Percentiles rank a stretch among this genome's conserved stretches.
phyloP scores from a whole-genome alignment of 257 asterid genomes.

The Prunella vulgaris region DNA sequence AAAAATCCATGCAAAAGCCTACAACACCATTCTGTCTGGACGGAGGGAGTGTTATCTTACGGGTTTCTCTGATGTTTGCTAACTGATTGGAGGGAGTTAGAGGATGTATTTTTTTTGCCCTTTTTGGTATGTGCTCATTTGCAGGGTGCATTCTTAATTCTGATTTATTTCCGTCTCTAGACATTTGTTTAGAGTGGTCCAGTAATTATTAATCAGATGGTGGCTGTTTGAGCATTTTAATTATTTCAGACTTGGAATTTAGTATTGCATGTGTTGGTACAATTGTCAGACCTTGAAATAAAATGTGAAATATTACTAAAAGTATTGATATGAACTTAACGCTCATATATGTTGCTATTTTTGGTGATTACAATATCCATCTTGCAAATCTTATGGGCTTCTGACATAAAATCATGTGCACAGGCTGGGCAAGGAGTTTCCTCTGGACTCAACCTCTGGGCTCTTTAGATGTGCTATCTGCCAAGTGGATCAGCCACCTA shows the following conservation, averaged over 20 bases:
- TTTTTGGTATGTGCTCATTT: not conserved
- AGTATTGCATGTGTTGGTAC: not conserved
- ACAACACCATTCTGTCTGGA: too few species aligned
- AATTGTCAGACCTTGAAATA: not conserved
- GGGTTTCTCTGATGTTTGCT: not conserved
- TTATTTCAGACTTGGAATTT: not conserved
- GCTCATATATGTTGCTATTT: not conserved
- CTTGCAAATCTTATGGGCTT: not conserved
- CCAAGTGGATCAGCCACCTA: constrained; percentile 82
- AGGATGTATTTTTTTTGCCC: not conserved
- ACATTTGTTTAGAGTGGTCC: not conserved
- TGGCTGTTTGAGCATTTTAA: not conserved
- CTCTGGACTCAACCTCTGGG: constrained; percentile 71
- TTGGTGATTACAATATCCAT: not conserved
- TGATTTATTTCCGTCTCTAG: not conserved
- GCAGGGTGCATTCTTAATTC: not conserved
- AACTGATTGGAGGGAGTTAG: not conserved
- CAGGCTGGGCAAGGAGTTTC: constrained; percentile 94
- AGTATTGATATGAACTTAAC: not conserved
- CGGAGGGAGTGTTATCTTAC: too few species aligned
- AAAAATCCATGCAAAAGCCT: too few species aligned
- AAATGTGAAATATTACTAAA: not conserved
- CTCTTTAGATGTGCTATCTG: constrained; percentile 92
- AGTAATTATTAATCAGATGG: not conserved
- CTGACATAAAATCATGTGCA: constrained; percentile 11